Percentiles rank a stretch among this genome's conserved stretches.
Conservation (phyloP, 2,329 filamentous ascomycete species). For the Huntiella moniliformis region DNA sequence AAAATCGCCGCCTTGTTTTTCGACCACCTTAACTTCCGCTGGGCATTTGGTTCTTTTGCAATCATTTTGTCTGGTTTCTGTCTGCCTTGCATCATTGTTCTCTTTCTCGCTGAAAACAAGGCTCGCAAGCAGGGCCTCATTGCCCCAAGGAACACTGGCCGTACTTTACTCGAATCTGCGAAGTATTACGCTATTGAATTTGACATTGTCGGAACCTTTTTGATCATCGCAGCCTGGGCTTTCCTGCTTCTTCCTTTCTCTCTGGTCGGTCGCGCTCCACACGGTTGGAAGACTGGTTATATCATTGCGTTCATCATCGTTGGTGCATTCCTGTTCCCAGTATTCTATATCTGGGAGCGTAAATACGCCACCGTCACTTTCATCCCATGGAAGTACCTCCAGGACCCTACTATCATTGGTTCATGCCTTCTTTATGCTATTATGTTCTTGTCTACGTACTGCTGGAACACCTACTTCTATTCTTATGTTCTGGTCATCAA, state of each 20-base stretch:
- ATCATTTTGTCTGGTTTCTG: conserved; percentile 38
- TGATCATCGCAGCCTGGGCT: conserved; percentile 31
- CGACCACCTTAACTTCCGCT: conserved; percentile 22
- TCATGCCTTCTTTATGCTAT: conserved; percentile 23
- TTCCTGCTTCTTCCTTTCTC: conserved; percentile 35
- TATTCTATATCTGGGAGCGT: conserved; percentile 37
- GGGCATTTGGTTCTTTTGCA: conserved; percentile 41
- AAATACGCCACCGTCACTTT: conserved; percentile 37
- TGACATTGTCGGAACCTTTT: conserved; percentile 34
- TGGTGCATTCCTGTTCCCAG: conserved; percentile 27
- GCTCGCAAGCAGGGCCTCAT: conserved; percentile 30
- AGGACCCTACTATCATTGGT: conserved; percentile 29
- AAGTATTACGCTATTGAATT: conserved; percentile 39
- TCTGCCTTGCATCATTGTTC: conserved; percentile 20
- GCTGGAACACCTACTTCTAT: conserved; percentile 30
- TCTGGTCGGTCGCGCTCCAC: conserved; percentile 18
- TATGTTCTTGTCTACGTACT: conserved; percentile 24
- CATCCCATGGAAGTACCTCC: conserved; percentile 33
- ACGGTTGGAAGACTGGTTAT: conserved; percentile 24
- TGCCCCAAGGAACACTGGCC: conserved; percentile 23
- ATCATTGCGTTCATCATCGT: conserved; percentile 31
- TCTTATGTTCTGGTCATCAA: conserved; percentile 32
- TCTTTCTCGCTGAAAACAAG: conserved; percentile 24
- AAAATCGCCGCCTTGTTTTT: conserved; percentile 23
- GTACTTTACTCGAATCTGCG: conserved; percentile 28